Conservation (phyloP, 2,329 filamentous ascomycete genomes). For the Eutypella sp. region DNA sequence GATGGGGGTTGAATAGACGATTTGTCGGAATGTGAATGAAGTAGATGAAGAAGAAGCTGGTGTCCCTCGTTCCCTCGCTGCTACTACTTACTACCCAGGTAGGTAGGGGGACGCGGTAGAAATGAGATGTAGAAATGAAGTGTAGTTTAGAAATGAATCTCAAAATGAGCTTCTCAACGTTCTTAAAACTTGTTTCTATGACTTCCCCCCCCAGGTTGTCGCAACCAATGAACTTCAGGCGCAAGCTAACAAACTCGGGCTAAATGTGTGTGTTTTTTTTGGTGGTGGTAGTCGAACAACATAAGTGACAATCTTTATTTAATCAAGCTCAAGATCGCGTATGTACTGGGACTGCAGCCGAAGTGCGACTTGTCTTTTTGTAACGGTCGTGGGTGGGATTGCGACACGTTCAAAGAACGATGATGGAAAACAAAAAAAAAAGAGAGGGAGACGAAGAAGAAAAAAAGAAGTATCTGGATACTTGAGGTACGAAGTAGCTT, state of each 20-base stretch:
- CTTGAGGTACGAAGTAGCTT: too few species aligned
- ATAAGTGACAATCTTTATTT: too few species aligned
- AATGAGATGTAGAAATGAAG: background rate
- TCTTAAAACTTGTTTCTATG: too few species aligned
- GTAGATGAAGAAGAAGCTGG: conserved; percentile 3
- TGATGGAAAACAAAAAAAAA: background rate
- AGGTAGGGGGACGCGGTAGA: background rate
- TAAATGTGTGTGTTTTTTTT: background rate
- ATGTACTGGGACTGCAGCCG: background rate
- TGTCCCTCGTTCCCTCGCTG: conserved; percentile 1
- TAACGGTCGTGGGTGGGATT: background rate
- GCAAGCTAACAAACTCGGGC: background rate
- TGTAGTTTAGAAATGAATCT: too few species aligned
- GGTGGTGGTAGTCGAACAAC: background rate
- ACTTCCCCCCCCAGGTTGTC: too few species aligned
- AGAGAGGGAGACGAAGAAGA: background rate
- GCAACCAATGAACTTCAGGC: background rate
- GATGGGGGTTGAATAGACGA: too few species aligned
- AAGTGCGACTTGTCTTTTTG: too few species aligned
- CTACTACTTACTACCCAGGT: too few species aligned
- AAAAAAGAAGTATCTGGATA: too few species aligned
- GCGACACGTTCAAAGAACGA: background rate
- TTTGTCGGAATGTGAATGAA: conserved; percentile 3
- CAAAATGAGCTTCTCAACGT: too few species aligned
- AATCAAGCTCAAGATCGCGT: background rate